Evolutionary conservation across 1,284 basidiomycete species (phyloP), one percentile per base, ranked within the genome.

Genomic region (Cryptococcus sp.): DNA sequence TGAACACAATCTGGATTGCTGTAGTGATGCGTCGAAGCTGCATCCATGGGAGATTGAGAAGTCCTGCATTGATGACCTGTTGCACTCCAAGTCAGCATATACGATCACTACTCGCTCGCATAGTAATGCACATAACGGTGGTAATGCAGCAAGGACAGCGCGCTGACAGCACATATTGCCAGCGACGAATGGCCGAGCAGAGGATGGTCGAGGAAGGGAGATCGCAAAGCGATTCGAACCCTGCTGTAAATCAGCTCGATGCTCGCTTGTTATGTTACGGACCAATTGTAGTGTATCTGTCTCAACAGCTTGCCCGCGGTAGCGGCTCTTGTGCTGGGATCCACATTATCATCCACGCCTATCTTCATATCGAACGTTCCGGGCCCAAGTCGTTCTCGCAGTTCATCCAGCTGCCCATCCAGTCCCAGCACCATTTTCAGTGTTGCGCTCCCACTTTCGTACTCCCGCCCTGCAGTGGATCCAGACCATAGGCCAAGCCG

Each of bases 11-110:
- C 40, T 60, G 52, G 40, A 62, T 56, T 2, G 63, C 57, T 2
- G 50, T 65, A n/a, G 60, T 51, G 5, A 65, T 50, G 7, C 63
- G 63, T 10, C 63, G 60, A 3, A 65, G 56, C 48, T 65, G 63
- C 63, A 65, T 65, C 63, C 63, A 65, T 5, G 63, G 63, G n/a
- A 65, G 51, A 30, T 65, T 65, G 38, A 65, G 58, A 15, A 65
- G 46, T 22, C 55, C 63, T 8, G 63, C 57, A 42, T 27, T 54
- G 35, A 62, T 43, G 10, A 65, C 58, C 55, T 62, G 61, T 5
- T n/a, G 25, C 2, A 35, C 30, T 55, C 10, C 11, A 5, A 11
- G 17, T 52, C 6, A 41, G 22, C 39, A 23, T 17, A 10, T 17
- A n/a, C 5, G 16, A n/a, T 27, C 35, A 25, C 15, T 1, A 10